Conservation (phyloP, 768 basidiomycete species). For the Naematelia encephala region DNA sequence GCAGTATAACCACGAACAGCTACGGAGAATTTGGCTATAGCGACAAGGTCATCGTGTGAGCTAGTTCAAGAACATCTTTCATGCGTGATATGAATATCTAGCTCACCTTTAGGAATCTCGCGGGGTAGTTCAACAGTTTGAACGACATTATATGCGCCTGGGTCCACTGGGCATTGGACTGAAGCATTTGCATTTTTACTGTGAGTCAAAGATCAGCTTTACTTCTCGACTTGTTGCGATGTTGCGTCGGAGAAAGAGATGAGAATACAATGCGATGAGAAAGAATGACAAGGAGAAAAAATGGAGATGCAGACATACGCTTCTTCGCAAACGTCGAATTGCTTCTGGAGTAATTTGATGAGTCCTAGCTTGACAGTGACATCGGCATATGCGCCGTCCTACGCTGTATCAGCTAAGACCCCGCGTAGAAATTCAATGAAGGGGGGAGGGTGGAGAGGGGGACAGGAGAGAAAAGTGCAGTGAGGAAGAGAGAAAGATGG, state of each 20-base stretch:
- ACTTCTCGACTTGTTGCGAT: too few relatives aligned
- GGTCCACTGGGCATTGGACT: conserved; percentile 77
- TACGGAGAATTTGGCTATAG: conserved; percentile 79
- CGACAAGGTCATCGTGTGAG: not conserved
- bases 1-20: conserved; percentile 65
- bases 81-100: too few relatives aligned
- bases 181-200: conserved; percentile 72
- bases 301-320: conserved; percentile 63
- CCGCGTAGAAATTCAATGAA: not conserved
- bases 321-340: conserved; percentile 86
- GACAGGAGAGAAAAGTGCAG: not conserved
- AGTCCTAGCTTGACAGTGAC: conserved; percentile 90
- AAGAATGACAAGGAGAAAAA: not conserved
- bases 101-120: conserved; percentile 75
- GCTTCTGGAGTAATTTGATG: conserved; percentile 78
- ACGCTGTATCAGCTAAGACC: conserved; percentile 1
- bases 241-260: not conserved
- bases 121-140: conserved; percentile 84
- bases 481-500: not conserved
- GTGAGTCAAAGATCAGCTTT: conserved; percentile 5
- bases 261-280: not conserved
- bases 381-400: conserved; percentile 90
- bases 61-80: not conserved
- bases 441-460: not conserved
- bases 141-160: conserved; percentile 66